Evolutionary conservation across 1,139 yeast genomes (phyloP), one percentile per base, ranked within the genome.

Genomic region (Hansenula anomala): DNA sequence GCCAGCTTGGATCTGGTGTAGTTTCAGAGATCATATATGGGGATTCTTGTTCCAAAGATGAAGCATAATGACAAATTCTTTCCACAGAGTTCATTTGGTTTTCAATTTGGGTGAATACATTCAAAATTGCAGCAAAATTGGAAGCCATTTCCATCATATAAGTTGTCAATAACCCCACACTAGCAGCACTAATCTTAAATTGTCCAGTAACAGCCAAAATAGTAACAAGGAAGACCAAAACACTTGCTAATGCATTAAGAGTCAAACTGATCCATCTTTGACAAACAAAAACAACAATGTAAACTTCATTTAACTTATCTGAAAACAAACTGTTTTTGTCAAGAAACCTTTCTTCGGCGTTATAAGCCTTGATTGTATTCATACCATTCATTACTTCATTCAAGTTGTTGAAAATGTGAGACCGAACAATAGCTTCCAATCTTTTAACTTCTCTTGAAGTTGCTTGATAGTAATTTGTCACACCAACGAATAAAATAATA

Each of bases 11-110:
- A 6, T 66, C 62, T 2, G 86, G 84, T 12, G 67, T 60, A 2
- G 69, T 67, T 3, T 71, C 66, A 58, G 34, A 67, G 35, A 72
- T 72, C 31, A 61, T 61, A 53, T 73, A 71, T 0, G 75, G 63
- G 3, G 77, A 77, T 54, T 82, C 89, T 48, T 73, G 78, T 0
- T 80, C 83, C 33, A 85, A 59, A 18, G 80, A 75, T 26, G 67
- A 64, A 1, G 88, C 89, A 58, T 86, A 85, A 45, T 80, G 77
- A 45, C 75, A 68, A 34, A 87, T 62, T 56, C 96, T 72, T 60
- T 87, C 95, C 12, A 79, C 90, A 1, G 92, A 77, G 53, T 82
- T 85, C 87, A 87, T 74, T 50, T 80, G 80, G 56, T 83, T 86
- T 56, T 86, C 95, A 20, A 82, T 75, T 49, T 78, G 48, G 69